Conservation (phyloP, 768 basidiomycete genomes). For the Scleroderma citrinum region DNA sequence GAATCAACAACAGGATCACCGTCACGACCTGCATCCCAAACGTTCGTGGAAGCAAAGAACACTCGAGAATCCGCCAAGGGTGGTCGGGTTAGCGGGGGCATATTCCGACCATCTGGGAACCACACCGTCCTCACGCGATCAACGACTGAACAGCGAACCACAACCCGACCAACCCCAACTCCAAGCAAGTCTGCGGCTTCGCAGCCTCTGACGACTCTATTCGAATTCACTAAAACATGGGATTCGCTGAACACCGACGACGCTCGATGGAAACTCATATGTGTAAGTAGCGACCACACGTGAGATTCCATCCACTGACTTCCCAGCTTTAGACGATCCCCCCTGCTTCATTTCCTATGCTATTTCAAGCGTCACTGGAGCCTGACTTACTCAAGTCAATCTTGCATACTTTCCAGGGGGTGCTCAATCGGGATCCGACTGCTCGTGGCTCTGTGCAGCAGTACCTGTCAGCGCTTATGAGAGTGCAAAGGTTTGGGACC, state of each 20-base stretch:
- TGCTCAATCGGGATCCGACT: conserved; percentile 15
- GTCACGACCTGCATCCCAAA: conserved; percentile 16
- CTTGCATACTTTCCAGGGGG: conserved; percentile 42
- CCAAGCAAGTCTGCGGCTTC: conserved; percentile 1
- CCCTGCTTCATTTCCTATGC: conserved; percentile 46
- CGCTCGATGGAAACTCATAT: conserved; percentile 53
- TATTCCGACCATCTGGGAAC: conserved; percentile 61
- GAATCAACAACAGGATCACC: conserved; percentile 5
- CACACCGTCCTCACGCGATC: conserved; percentile 48
- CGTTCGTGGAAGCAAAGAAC: conserved; percentile 57
- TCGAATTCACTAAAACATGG: conserved; percentile 64
- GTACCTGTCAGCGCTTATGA: conserved; percentile 49
- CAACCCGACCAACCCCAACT: conserved; percentile 2
- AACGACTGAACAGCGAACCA: conserved; percentile 8
- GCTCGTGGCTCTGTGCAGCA: conserved; percentile 27
- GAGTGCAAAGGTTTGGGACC: conserved; percentile 57
- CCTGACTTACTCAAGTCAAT: conserved; percentile 55
- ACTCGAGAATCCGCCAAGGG: conserved; percentile 41
- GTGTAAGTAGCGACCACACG: conserved; percentile 36
- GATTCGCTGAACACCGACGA: conserved; percentile 32
- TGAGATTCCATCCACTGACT: background rate
- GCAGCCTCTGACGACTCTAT: conserved; percentile 41
- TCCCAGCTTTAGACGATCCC: conserved; percentile 42
- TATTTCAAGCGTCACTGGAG: conserved; percentile 71
- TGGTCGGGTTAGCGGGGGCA: conserved; percentile 59